Conservation (phyloP, 1,139 yeast genomes). For the Wickerhamomyces sp. region DNA sequence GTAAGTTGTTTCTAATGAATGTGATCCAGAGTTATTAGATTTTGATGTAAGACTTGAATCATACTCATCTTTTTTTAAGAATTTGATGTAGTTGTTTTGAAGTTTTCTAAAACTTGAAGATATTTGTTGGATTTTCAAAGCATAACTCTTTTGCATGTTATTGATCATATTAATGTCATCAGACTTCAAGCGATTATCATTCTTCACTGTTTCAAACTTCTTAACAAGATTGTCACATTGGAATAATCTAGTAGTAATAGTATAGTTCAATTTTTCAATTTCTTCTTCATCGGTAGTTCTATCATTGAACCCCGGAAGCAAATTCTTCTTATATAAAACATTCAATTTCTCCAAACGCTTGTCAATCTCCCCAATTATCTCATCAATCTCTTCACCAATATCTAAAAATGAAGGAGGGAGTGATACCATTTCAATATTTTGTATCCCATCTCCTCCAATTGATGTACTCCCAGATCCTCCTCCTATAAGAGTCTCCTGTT, state of each 20-base stretch:
- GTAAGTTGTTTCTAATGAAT: slow-evolving; percentile 7
- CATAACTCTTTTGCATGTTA: slow-evolving; percentile 80
- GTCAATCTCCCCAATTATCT: slow-evolving; percentile 44
- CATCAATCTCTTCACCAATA: slow-evolving; percentile 67
- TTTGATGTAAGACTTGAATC: slow-evolving; percentile 21
- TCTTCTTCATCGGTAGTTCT: slow-evolving; percentile 62
- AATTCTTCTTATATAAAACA: slow-evolving; percentile 69
- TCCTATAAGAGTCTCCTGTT: slow-evolving; percentile 50
- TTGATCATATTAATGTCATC: slow-evolving; percentile 64
- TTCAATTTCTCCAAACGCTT: slow-evolving; percentile 52
- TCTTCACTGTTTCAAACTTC: slow-evolving; percentile 49
- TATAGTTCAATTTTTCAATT: slow-evolving; percentile 72
- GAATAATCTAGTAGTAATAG: slow-evolving; percentile 70
- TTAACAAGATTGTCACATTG: slow-evolving; percentile 73
- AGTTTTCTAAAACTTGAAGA: slow-evolving; percentile 77
- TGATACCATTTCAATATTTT: slow-evolving; percentile 41
- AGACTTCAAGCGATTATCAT: slow-evolving; percentile 27
- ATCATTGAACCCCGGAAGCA: slow-evolving; percentile 84
- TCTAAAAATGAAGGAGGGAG: slow-evolving; percentile 80
- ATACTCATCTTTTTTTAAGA: slow-evolving; percentile 66
- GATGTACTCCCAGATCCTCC: slow-evolving; percentile 17
- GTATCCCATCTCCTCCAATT: slow-evolving; percentile 9
- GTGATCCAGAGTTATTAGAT: slow-evolving; percentile 22
- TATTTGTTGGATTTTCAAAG: slow-evolving; percentile 73
- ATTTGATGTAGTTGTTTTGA: slow-evolving; percentile 82